A percentile compares a stretch with the other conserved stretches of the same genome.
Conservation (phyloP, 176 grass and related monocot species). For the Avena atlantica region DNA sequence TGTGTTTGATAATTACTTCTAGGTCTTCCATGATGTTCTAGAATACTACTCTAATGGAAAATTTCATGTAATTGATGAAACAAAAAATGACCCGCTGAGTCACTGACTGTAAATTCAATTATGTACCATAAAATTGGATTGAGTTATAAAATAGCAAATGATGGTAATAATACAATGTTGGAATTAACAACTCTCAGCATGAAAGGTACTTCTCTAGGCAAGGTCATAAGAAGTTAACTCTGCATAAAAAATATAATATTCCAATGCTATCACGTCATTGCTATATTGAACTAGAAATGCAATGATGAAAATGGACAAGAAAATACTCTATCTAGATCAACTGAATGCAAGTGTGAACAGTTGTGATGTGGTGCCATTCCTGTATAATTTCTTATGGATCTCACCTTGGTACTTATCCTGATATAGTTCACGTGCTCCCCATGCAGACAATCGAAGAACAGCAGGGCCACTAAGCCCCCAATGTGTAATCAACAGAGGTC, state of each 20-base stretch:
- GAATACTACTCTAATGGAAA: conserved; percentile 9
- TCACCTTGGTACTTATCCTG: conserved; percentile 79
- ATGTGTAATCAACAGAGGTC: conserved; percentile 89
- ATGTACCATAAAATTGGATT: neutral
- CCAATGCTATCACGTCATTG: neutral
- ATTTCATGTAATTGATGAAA: conserved; percentile 17
- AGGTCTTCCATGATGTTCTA: neutral
- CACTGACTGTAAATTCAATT: neutral
- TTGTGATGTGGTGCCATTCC: neutral
- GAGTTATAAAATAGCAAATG: neutral
- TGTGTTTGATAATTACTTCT: neutral
- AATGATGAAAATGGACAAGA: neutral
- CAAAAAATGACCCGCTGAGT: conserved; percentile 2
- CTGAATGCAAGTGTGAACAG: neutral
- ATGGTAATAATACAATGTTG: neutral
- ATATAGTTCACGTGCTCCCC: conserved; percentile 86
- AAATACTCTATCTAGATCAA: conserved; percentile 18
- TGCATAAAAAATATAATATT: neutral
- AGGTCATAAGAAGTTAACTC: conserved; percentile 18
- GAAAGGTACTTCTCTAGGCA: neutral
- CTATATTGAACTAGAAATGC: neutral
- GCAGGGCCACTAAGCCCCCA: conserved; percentile 93
- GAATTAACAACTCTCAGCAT: neutral
- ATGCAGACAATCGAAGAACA: conserved; percentile 86
- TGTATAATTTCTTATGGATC: neutral